Evolutionary conservation across 225 moss, liverwort and hornwort species (phyloP), one percentile per base, ranked within the genome.

Genomic region (Physcomitrellopsis africana): DNA sequence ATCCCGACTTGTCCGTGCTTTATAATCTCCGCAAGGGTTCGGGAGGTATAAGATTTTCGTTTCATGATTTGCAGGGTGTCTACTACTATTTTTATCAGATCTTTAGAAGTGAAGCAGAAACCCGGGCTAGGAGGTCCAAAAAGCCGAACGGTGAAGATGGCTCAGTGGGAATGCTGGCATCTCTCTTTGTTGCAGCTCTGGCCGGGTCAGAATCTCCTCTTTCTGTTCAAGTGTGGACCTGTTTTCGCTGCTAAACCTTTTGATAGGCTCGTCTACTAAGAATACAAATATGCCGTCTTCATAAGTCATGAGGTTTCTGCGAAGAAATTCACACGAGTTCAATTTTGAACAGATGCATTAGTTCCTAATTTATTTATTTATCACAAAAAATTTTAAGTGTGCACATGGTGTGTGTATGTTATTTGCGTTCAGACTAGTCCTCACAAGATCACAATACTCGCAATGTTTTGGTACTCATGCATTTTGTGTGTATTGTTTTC

Each of bases 11-110:
- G n/a, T 11, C 7, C 26, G 6, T 53, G 51, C 2, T n/a, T 8
- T 63, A n/a, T 63, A 47, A 41, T 57, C 54, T 32, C 16, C 17
- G 41, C 54, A 26, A 11, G 26, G 9, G 43, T 3, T 61, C 23
- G 45, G n/a, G 46, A n/a, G 61, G 70, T 66, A 54, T 77, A 32
- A 81, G 68, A 42, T 3, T 47, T 59, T 18, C 55, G 9, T 68
- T 60, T 15, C n/a, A 29, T 60, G 60, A n/a, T 70, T 54, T 32
- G 54, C 76, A 92, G 87, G 94, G 86, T 47, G 92, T 94, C 41
- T 94, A 94, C 70, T 92, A 94, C 73, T 94, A 89, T 68, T 94
- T 94, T 65, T 94, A 94, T 69, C 94, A 92, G 60, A 75, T 87
- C 15, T 82, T 94, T 58, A 90, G 82, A 81, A 87, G 83, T 67